Percentiles rank a stretch among this genome's conserved stretches.
phyloP scores from a whole-genome alignment of 164 flowering plant species.

The Brasenia schreberi region DNA sequence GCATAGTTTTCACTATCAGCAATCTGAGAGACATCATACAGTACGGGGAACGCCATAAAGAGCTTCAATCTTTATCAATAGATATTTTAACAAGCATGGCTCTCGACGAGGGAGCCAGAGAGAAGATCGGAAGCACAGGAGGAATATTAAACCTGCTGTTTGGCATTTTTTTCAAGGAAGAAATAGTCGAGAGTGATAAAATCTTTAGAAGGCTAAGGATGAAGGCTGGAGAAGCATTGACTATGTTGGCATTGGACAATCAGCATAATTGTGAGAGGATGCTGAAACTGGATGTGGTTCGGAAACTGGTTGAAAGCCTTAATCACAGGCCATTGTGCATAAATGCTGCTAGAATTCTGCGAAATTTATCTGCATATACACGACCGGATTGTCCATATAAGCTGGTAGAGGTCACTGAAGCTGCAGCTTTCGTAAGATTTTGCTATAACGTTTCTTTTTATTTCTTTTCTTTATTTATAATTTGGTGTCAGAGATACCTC shows the following conservation, averaged over 20 bases:
- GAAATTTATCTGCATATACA: slow-evolving; percentile 54
- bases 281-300: slow-evolving; percentile 30
- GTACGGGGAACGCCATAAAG: slow-evolving; percentile 52
- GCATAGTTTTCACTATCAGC: slow-evolving; percentile 76
- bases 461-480: no score
- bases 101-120: slow-evolving; percentile 65
- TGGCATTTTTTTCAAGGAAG: slow-evolving; percentile 41
- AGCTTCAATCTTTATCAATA: slow-evolving; percentile 53
- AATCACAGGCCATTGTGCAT: slow-evolving; percentile 34
- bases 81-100: slow-evolving; percentile 71
- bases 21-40: slow-evolving; percentile 68
- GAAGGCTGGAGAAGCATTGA: slow-evolving; percentile 77
- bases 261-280: slow-evolving; percentile 43
- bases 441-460: no score
- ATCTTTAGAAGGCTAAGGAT: neutral
- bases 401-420: slow-evolving; percentile 31
- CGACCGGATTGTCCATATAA: slow-evolving; percentile 35
- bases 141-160: slow-evolving; percentile 56
- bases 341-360: slow-evolving; percentile 64
- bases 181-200: slow-evolving; percentile 1
- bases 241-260: slow-evolving; percentile 76
- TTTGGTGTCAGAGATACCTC: no score
- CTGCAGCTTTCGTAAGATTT: slow-evolving; percentile 63
- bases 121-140: slow-evolving; percentile 94
- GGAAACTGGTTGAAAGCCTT: slow-evolving; percentile 43